phyloP scores from a whole-genome alignment of 768 basidiomycete genomes.

The Polyporus arcularius region DNA sequence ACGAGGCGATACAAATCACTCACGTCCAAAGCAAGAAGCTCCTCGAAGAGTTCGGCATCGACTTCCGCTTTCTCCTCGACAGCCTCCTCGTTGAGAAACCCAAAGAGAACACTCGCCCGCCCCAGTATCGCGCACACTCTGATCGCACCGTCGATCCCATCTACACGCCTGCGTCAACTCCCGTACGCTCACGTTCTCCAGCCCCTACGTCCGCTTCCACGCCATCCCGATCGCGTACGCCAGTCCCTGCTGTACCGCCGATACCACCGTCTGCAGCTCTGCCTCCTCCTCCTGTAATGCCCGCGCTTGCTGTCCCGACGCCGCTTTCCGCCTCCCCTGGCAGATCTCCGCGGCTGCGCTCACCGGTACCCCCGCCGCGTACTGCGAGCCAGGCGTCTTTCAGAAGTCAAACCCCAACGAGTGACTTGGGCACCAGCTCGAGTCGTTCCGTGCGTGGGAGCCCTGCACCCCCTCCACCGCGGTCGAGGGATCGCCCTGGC shows the following conservation, averaged over 20 bases:
- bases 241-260: constrained; percentile 18
- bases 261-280: constrained; percentile 13
- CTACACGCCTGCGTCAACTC: constrained; percentile 30
- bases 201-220: constrained; percentile 12
- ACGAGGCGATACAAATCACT: constrained; percentile 79
- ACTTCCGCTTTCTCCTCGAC: constrained; percentile 91
- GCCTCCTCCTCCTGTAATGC: constrained; percentile 14
- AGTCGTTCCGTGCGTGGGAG: constrained; percentile 27
- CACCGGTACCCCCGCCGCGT: constrained; percentile 10
- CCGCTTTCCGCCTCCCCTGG: constrained; percentile 17
- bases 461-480: constrained; percentile 58
- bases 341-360: constrained; percentile 8
- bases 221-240: constrained; percentile 19
- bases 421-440: constrained; percentile 5
- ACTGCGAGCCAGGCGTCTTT: constrained; percentile 14
- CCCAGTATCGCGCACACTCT: constrained; percentile 31
- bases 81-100: constrained; percentile 59
- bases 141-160: constrained; percentile 34
- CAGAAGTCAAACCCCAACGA: constrained; percentile 19
- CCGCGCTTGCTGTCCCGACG: constrained; percentile 18
- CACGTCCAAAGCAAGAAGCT: constrained; percentile 85
- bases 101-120: constrained; percentile 34
- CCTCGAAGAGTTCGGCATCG: constrained; percentile 89
- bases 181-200: constrained; percentile 25
- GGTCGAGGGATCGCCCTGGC: constrained; percentile 67